Percentiles rank a stretch among this genome's conserved stretches.
These are phyloP conservation scores for Talaromyces proteolyticus DNA, from an alignment of 495 filamentous ascomycete genomes.

Conservation along the genomic window DNA sequence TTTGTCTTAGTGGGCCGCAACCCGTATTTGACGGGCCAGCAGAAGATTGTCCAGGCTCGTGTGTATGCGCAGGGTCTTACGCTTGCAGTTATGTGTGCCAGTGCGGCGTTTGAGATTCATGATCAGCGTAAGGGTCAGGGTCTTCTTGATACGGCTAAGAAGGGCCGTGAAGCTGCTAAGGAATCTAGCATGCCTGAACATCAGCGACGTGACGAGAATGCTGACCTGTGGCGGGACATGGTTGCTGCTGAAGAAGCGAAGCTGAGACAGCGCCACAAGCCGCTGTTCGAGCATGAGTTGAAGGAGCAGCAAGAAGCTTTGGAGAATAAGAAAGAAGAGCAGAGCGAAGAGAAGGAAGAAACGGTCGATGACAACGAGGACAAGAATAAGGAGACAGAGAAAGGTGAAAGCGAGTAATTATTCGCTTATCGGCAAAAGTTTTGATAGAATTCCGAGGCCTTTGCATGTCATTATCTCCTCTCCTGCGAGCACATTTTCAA, in stretches of 20 bases:
- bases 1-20: constrained; percentile 74
- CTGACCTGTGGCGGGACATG: constrained; percentile 90
- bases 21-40: constrained; percentile 63
- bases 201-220: constrained; percentile 54
- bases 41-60: constrained; percentile 97
- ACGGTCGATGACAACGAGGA: constrained; percentile 8
- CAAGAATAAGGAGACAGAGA: constrained; percentile 11
- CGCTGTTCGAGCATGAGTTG: constrained; percentile 26
- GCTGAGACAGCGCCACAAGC: constrained; percentile 50
- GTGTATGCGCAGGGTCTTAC: constrained; percentile 97
- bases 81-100: constrained; percentile 78
- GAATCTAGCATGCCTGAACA: constrained; percentile 58
- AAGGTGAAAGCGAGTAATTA: constrained; percentile 2
- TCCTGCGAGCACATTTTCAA: not conserved
- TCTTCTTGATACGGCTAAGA: constrained; percentile 31
- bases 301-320: constrained; percentile 11
- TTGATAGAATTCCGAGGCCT: not conserved
- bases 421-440: not conserved
- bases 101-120: constrained; percentile 81
- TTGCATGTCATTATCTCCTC: not conserved
- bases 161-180: constrained; percentile 66
- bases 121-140: constrained; percentile 74
- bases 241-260: constrained; percentile 71
- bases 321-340: constrained; percentile 14
- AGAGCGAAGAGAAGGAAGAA: constrained; percentile 2